Percentiles rank a stretch among this genome's conserved stretches.
Conservation (phyloP, 2,329 filamentous ascomycete species). For the Fusarium solani-melongenae region DNA sequence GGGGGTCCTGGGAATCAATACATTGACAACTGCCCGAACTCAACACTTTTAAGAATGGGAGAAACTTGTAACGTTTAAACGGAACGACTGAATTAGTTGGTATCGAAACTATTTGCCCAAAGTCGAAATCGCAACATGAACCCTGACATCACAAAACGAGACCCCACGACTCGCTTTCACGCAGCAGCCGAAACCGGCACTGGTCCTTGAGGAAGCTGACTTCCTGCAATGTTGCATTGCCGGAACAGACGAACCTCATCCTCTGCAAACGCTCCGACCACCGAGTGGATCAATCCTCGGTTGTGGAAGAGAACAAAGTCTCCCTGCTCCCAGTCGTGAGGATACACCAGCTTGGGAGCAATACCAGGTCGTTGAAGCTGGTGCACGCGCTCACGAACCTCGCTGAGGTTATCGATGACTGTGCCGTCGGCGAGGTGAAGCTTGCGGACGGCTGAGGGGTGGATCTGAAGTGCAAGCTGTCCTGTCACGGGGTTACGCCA, state of each 20-base stretch:
- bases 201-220: slow-evolving; percentile 65
- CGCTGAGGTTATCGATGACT: slow-evolving; percentile 74
- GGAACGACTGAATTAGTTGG: not conserved
- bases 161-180: not conserved
- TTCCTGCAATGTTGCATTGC: slow-evolving; percentile 83
- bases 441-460: slow-evolving; percentile 76
- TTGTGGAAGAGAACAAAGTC: slow-evolving; percentile 85
- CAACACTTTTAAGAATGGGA: accelerated
- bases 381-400: slow-evolving; percentile 76
- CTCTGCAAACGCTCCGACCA: slow-evolving; percentile 78
- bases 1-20: not conserved
- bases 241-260: slow-evolving; percentile 81
- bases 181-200: not conserved
- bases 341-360: slow-evolving; percentile 73
- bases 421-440: slow-evolving; percentile 75
- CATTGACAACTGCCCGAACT: not conserved
- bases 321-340: slow-evolving; percentile 81
- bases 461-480: slow-evolving; percentile 76
- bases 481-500: slow-evolving; percentile 82
- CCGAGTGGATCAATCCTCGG: slow-evolving; percentile 77
- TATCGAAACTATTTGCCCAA: not conserved
- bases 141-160: not conserved
- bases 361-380: slow-evolving; percentile 78
- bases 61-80: not conserved
- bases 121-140: not conserved